Evolutionary conservation across 805 yeast genomes (phyloP).

Genomic region (Suhomyces sp.): DNA sequence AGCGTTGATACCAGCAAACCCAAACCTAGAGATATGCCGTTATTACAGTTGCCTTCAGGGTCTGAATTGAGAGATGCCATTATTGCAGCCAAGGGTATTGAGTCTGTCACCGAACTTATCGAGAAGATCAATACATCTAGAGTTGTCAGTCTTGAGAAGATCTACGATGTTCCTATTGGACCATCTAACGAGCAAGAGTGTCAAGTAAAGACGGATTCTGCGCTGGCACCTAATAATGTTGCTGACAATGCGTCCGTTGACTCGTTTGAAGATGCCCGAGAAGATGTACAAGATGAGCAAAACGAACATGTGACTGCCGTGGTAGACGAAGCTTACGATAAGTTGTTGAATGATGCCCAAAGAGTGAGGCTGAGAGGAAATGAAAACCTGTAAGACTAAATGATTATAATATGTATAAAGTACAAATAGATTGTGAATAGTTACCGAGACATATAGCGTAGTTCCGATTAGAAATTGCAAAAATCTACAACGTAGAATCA

Average conservation of each 20-base stretch:
- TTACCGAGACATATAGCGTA: too few species aligned
- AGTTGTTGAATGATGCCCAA: constrained; percentile 63
- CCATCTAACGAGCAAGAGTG: neutral
- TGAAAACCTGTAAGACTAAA: neutral
- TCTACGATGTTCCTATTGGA: constrained; percentile 28
- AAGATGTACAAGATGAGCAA: neutral
- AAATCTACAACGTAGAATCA: too few species aligned
- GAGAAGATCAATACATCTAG: constrained; percentile 56
- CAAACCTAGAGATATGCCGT: constrained; percentile 20
- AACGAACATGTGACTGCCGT: constrained; percentile 25
- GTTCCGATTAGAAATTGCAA: too few species aligned
- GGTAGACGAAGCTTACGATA: constrained; percentile 74
- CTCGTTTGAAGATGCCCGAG: constrained; percentile 17
- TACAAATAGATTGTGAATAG: neutral
- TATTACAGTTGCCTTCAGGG: constrained; percentile 50
- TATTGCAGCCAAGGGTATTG: constrained; percentile 72
- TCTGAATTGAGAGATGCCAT: constrained; percentile 57
- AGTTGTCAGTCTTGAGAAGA: constrained; percentile 44
- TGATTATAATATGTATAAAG: neutral
- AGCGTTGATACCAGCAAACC: neutral
- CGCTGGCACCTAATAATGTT: neutral
- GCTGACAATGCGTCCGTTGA: constrained; percentile 27
- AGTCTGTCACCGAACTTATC: constrained; percentile 64
- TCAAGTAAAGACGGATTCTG: neutral
- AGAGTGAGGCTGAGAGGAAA: constrained; percentile 53